Evolutionary conservation across 768 basidiomycete genomes (phyloP).

Genomic region (Suillus fuscotomentosus): DNA sequence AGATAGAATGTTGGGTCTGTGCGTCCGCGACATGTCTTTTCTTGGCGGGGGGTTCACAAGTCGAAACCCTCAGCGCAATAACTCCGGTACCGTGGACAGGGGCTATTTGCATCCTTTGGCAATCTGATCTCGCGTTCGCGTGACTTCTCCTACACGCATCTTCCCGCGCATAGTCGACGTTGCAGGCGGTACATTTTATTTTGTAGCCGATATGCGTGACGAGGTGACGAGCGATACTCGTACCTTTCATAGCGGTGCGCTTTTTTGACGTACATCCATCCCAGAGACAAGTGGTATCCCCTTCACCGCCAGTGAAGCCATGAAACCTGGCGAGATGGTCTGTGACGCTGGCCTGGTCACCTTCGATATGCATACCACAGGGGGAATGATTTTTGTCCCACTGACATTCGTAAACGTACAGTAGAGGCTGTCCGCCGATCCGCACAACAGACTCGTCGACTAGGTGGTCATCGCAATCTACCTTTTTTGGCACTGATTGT

Average conservation of each 20-base stretch:
- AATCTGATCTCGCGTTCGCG: conserved; percentile 24
- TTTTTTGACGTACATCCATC: conserved; percentile 20
- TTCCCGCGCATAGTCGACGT: conserved; percentile 31
- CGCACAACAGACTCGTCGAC: conserved; percentile 30
- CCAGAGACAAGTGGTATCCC: conserved; percentile 30
- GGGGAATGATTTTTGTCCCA: conserved; percentile 25
- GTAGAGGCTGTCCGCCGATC: conserved; percentile 18
- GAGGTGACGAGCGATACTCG: conserved; percentile 32
- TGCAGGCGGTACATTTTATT: conserved; percentile 29
- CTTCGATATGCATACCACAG: conserved; percentile 34
- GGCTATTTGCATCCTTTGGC: conserved; percentile 4
- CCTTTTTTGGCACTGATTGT: conserved; percentile 13
- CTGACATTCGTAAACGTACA: conserved; percentile 31
- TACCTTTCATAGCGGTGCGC: conserved; percentile 29
- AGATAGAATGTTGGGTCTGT: neutral
- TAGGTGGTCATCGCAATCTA: conserved; percentile 25
- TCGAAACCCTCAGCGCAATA: conserved; percentile 27
- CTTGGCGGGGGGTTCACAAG: conserved; percentile 22
- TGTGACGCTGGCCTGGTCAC: conserved; percentile 31
- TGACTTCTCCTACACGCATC: conserved; percentile 35
- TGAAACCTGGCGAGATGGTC: conserved; percentile 32
- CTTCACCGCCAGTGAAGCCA: conserved; percentile 29
- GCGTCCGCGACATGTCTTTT: conserved; percentile 30
- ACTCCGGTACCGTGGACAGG: conserved; percentile 8
- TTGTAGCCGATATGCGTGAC: conserved; percentile 31